Conservation (phyloP, 1,139 yeast genomes). For the Saccharomyces hybrid region DNA sequence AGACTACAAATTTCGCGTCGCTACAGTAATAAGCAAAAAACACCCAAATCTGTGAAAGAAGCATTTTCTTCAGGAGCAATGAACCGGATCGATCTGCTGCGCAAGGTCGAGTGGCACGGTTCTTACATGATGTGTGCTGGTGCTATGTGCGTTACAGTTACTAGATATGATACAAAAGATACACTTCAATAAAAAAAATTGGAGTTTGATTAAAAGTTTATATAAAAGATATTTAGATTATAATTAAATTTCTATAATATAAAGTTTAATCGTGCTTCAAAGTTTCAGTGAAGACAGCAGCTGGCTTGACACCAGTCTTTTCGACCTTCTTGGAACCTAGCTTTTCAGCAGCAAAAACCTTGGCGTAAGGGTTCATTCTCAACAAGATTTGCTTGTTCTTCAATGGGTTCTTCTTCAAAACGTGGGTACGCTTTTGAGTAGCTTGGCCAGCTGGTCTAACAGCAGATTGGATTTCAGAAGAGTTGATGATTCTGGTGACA, state of each 20-base stretch:
- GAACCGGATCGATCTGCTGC: background rate
- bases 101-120: background rate
- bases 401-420: slow-evolving; percentile 99
- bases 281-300: slow-evolving; percentile 63
- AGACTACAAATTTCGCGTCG: background rate
- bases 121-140: background rate
- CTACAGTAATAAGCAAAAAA: background rate
- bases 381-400: slow-evolving; percentile 98
- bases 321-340: slow-evolving; percentile 79
- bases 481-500: slow-evolving; percentile 95
- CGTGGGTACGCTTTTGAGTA: slow-evolving; percentile 89
- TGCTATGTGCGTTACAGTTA: background rate
- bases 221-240: background rate
- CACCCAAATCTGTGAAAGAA: background rate
- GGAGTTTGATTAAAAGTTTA: background rate
- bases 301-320: slow-evolving; percentile 56
- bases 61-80: background rate
- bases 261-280: slow-evolving; percentile 45
- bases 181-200: background rate
- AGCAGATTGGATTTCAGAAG: slow-evolving; percentile 97
- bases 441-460: slow-evolving; percentile 96
- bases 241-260: background rate
- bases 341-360: slow-evolving; percentile 89
- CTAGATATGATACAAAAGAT: background rate
- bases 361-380: slow-evolving; percentile 99